Conservation (phyloP, 2,329 filamentous ascomycete species). For the Calonectria naviculata region DNA sequence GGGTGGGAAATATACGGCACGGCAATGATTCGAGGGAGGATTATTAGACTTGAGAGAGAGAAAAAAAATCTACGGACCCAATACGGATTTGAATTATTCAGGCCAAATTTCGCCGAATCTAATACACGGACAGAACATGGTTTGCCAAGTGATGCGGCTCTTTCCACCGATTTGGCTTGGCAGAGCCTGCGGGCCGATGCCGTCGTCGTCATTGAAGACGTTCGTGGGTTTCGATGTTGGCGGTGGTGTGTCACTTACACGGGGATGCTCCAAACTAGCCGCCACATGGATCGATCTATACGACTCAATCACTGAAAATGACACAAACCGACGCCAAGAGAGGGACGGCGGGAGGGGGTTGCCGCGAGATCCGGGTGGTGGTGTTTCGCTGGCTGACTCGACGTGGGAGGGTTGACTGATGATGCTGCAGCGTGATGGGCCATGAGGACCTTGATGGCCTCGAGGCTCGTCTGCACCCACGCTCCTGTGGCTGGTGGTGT, state of each 20-base stretch:
- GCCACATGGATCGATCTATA: background rate
- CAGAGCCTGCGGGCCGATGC: background rate
- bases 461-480: background rate
- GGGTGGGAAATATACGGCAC: background rate
- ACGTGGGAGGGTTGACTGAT: constrained; percentile 21
- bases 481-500: constrained; percentile 32
- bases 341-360: constrained; percentile 15
- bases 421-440: constrained; percentile 18
- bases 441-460: constrained; percentile 43
- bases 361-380: constrained; percentile 36
- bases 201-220: background rate
- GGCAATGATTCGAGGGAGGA: background rate
- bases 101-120: background rate
- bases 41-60: background rate
- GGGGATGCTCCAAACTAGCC: background rate
- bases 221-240: background rate
- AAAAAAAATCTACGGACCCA: background rate
- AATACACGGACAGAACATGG: background rate
- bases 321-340: background rate
- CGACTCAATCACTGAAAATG: background rate
- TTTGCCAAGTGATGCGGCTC: background rate
- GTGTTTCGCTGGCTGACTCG: constrained; percentile 20
- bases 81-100: constrained; percentile 15
- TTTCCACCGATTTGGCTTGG: background rate
- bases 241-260: constrained; percentile 14